phyloP scores from a whole-genome alignment of 2,329 filamentous ascomycete species.

The Dothideomycetes sp. region DNA sequence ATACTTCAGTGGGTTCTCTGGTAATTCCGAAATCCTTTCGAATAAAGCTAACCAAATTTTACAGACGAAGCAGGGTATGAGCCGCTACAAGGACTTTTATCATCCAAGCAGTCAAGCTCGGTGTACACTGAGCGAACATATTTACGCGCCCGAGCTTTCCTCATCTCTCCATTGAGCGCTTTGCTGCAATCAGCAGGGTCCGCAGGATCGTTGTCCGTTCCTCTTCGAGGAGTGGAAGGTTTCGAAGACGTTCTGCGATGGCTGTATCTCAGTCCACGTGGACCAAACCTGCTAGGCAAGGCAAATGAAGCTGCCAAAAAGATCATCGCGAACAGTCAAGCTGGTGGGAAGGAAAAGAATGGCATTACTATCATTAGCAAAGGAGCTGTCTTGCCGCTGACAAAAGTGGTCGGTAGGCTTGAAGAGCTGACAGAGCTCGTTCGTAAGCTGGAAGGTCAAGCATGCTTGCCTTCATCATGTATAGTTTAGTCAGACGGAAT shows the following conservation, averaged over 20 bases:
- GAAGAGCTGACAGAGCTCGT: slow-evolving; percentile 2
- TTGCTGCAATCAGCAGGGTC: not conserved
- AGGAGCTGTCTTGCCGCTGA: slow-evolving; percentile 27
- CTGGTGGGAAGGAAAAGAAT: slow-evolving; percentile 19
- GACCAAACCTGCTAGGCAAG: slow-evolving; percentile 29
- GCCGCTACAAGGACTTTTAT: slow-evolving; percentile 29
- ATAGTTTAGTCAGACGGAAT: no score
- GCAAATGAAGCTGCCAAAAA: slow-evolving; percentile 31
- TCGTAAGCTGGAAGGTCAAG: no score
- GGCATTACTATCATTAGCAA: slow-evolving; percentile 36
- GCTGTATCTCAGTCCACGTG: slow-evolving; percentile 33
- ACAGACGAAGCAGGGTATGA: slow-evolving; percentile 51
- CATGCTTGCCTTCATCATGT: no score
- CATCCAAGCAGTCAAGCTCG: slow-evolving; percentile 33
- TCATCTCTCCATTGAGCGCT: slow-evolving; percentile 16
- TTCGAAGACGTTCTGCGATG: slow-evolving; percentile 42
- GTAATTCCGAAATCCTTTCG: slow-evolving; percentile 17
- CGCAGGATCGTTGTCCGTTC: slow-evolving; percentile 8
- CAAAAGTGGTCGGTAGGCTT: slow-evolving; percentile 6
- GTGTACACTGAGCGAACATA: slow-evolving; percentile 46
- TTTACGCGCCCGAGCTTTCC: slow-evolving; percentile 41
- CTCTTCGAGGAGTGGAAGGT: slow-evolving; percentile 20
- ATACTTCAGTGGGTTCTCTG: slow-evolving; percentile 39
- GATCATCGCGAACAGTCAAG: slow-evolving; percentile 28
- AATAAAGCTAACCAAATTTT: not conserved